Evolutionary conservation across 2,329 filamentous ascomycete genomes (phyloP).

Genomic region (Aspergillus alliaceus): DNA sequence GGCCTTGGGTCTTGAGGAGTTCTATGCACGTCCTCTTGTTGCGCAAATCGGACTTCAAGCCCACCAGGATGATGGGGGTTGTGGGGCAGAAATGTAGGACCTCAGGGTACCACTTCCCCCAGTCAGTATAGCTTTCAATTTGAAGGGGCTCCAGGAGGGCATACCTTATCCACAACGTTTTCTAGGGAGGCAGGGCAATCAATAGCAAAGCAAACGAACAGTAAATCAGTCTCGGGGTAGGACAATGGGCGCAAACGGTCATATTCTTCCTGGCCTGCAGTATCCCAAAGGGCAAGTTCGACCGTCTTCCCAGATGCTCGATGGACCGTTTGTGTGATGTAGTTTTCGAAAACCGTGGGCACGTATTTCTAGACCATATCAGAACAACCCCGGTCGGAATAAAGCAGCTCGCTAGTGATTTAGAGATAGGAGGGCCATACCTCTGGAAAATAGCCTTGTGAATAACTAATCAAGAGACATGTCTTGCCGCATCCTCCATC

Average conservation of each 20-base stretch:
- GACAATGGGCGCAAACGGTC: conserved; percentile 92
- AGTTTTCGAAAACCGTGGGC: conserved; percentile 98
- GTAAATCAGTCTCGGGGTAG: conserved; percentile 95
- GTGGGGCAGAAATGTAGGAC: conserved; percentile 98
- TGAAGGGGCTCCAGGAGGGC: conserved; percentile 16
- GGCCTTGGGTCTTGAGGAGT: conserved; percentile 94
- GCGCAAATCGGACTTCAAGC: conserved; percentile 94
- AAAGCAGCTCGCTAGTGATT: too few relatives aligned
- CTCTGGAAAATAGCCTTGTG: conserved; percentile 98
- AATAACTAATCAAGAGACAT: conserved; percentile 96
- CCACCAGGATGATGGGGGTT: conserved; percentile 91
- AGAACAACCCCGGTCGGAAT: conserved; percentile 1
- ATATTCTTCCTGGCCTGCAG: conserved; percentile 97
- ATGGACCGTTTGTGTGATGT: conserved; percentile 96
- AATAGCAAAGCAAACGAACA: conserved; percentile 99
- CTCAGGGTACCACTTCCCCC: conserved; percentile 89
- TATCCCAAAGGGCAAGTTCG: conserved; percentile 97
- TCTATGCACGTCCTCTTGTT: conserved; percentile 96
- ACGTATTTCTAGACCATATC: conserved; percentile 82
- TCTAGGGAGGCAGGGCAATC: conserved; percentile 98
- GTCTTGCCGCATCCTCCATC: conserved; percentile 99
- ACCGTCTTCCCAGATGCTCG: conserved; percentile 86
- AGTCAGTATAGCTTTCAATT: background rate
- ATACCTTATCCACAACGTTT: conserved; percentile 98
- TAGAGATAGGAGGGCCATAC: conserved; percentile 56